phyloP scores from a whole-genome alignment of 2,329 filamentous ascomycete species.

The Penicillium aurantiogriseum region DNA sequence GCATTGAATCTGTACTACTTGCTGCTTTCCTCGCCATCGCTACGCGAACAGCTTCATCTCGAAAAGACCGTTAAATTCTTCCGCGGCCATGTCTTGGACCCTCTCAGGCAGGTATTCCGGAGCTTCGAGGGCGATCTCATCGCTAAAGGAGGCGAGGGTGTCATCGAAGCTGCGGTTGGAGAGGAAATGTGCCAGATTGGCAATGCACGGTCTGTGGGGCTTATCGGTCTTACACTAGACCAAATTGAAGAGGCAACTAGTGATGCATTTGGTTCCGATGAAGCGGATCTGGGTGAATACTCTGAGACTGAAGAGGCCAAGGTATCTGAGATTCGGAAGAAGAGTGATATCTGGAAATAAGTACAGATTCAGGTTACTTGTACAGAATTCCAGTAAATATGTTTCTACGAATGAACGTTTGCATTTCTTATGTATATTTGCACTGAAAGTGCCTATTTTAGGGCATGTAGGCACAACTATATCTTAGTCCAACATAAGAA shows the following conservation, averaged over 20 bases:
- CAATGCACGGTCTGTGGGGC: conserved; percentile 36
- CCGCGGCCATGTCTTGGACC: conserved; percentile 32
- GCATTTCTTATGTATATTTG: not conserved
- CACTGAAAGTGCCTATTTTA: not conserved
- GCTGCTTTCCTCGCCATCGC: conserved; percentile 49
- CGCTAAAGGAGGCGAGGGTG: conserved; percentile 38
- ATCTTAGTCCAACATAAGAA: not conserved
- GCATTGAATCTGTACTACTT: conserved; percentile 60
- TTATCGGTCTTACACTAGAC: conserved; percentile 34
- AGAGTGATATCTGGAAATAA: conserved; percentile 20
- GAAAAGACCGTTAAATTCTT: conserved; percentile 35
- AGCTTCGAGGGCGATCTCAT: conserved; percentile 34
- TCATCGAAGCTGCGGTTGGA: conserved; percentile 36
- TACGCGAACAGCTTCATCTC: conserved; percentile 51
- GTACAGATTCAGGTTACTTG: not conserved
- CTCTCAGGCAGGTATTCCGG: conserved; percentile 33
- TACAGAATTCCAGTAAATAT: not conserved
- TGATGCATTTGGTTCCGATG: conserved; percentile 30
- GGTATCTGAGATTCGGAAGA: conserved; percentile 29
- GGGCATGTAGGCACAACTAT: too few species aligned
- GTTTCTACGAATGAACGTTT: not conserved
- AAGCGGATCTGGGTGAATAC: conserved; percentile 28
- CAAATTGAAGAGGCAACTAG: conserved; percentile 36
- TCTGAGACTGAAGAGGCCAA: conserved; percentile 31
- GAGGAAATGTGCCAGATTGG: conserved; percentile 36